Conservation (phyloP, 805 yeast genomes). For the Middelhovenomyces tepae region DNA sequence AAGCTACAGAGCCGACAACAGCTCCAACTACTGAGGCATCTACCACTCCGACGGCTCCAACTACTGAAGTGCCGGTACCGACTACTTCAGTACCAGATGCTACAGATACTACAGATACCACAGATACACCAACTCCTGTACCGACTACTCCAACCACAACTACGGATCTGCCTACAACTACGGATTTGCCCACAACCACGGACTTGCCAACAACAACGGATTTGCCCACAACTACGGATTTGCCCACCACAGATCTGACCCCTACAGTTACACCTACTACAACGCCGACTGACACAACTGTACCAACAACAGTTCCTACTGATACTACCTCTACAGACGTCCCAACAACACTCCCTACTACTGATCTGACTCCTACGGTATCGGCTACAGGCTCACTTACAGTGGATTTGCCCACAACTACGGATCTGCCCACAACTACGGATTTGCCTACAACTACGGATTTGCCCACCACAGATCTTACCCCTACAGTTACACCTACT, state of each 20-base stretch:
- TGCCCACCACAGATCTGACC: neutral
- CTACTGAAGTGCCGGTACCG: neutral
- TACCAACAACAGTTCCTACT: constrained; percentile 1
- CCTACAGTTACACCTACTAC: constrained; percentile 2
- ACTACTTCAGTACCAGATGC: constrained; percentile 2
- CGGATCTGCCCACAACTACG: neutral
- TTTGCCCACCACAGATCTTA: neutral
- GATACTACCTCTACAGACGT: neutral
- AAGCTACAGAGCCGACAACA: constrained; percentile 1
- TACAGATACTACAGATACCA: neutral
- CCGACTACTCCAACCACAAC: neutral
- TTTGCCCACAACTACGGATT: neutral
- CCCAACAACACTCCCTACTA: neutral
- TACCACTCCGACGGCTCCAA: too few relatives aligned
- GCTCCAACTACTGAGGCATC: neutral
- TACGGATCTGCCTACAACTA: constrained; percentile 1
- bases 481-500: too few relatives aligned
- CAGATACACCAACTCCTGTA: neutral
- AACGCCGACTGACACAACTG: constrained; percentile 1
- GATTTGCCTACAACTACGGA: constrained; percentile 1
- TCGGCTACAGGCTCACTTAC: too few relatives aligned
- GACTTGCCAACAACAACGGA: neutral
- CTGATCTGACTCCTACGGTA: neutral
- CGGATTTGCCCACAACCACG: too few relatives aligned
- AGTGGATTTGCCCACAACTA: too few relatives aligned